These are phyloP conservation scores for Stevia rebaudiana DNA, from an alignment of 140 eudicot genomes.

Conservation along the genomic window DNA sequence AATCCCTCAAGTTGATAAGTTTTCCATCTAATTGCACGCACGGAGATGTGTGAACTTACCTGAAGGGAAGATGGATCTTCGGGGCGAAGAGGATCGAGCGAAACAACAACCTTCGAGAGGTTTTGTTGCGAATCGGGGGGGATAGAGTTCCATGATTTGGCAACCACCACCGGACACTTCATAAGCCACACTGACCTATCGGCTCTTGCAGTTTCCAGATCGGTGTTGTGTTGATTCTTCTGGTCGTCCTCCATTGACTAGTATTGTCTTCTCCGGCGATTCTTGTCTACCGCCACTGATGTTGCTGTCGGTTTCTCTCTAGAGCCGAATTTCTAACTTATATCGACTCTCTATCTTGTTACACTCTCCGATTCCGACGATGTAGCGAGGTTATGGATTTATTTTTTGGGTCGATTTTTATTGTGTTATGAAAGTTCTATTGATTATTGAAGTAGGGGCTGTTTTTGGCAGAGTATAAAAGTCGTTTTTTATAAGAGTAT, in stretches of 20 bases:
- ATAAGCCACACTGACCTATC: slow-evolving; percentile 87
- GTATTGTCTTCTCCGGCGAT: not conserved
- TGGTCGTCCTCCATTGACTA: slow-evolving; percentile 53
- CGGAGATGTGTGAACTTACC: slow-evolving; percentile 16
- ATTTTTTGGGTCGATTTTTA: not conserved
- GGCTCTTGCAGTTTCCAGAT: slow-evolving; percentile 50
- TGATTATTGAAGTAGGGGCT: no score
- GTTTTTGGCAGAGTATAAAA: no score
- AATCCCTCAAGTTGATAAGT: not conserved
- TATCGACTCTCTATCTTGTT: no score
- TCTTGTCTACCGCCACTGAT: not conserved
- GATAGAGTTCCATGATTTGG: slow-evolving; percentile 65
- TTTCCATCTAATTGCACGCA: not conserved
- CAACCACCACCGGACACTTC: slow-evolving; percentile 81
- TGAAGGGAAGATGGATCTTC: slow-evolving; percentile 53
- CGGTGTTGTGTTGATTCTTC: slow-evolving; percentile 12
- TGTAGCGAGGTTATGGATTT: not conserved
- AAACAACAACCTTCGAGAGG: slow-evolving; percentile 73
- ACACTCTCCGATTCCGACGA: slow-evolving; percentile 15
- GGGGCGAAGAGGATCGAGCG: slow-evolving; percentile 79
- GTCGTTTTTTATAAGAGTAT: no score
- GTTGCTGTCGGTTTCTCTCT: slow-evolving; percentile 10
- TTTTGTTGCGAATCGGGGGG: slow-evolving; percentile 51
- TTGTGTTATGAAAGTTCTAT: not conserved
- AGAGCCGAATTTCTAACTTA: no score